These are phyloP conservation scores for Xylaria intraflava DNA, from an alignment of 495 filamentous ascomycete species.

Conservation along the genomic window DNA sequence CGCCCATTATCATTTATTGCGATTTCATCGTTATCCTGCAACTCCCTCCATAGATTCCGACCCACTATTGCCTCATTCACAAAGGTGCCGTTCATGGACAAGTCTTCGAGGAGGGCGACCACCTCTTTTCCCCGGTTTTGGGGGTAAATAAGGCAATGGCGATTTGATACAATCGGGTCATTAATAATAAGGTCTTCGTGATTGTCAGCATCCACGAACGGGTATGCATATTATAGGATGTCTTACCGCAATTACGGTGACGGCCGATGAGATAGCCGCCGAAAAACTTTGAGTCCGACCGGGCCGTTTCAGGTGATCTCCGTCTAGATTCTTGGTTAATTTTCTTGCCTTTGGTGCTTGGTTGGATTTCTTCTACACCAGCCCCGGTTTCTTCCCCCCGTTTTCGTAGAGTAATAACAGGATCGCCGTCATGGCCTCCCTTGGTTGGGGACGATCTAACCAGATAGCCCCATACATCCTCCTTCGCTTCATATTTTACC, in stretches of 20 bases:
- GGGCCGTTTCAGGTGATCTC: too few species aligned
- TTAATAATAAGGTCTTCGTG: slow-evolving; percentile 67
- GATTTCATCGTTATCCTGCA: slow-evolving; percentile 84
- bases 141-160: slow-evolving; percentile 82
- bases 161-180: slow-evolving; percentile 86
- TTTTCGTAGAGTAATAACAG: slow-evolving; percentile 26
- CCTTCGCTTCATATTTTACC: slow-evolving; percentile 76
- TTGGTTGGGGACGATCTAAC: slow-evolving; percentile 59
- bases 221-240: too few species aligned
- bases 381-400: slow-evolving; percentile 46
- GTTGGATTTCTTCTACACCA: slow-evolving; percentile 53
- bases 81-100: slow-evolving; percentile 94
- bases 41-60: slow-evolving; percentile 81
- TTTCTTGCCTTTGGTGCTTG: too few species aligned
- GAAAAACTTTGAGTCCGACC: slow-evolving; percentile 49
- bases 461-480: slow-evolving; percentile 94
- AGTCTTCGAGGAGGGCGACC: slow-evolving; percentile 79
- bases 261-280: slow-evolving; percentile 86
- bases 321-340: too few species aligned
- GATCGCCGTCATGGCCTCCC: slow-evolving; percentile 23
- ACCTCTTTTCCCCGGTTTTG: slow-evolving; percentile 76
- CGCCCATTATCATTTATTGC: slow-evolving; percentile 72
- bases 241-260: slow-evolving; percentile 88
- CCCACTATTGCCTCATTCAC: slow-evolving; percentile 88
- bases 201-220: background rate